A percentile compares a stretch with the other conserved stretches of the same genome.
Conservation (phyloP, 2,329 filamentous ascomycete species). For the Fusarium foetens region DNA sequence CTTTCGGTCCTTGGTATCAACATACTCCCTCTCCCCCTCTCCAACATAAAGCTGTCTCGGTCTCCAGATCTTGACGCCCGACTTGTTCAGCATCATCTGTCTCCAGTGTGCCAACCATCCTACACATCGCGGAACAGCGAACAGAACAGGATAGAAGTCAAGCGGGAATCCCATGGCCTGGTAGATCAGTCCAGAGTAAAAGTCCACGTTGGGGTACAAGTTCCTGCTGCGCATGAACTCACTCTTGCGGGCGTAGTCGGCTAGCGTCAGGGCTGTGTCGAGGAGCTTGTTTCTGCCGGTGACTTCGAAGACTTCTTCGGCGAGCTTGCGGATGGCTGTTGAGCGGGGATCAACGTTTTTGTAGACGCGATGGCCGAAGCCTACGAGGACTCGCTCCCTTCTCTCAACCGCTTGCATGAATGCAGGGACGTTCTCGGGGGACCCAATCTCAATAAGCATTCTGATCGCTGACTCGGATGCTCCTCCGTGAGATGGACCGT, state of each 20-base stretch:
- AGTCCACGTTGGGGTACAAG: slow-evolving; percentile 63
- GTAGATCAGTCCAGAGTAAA: slow-evolving; percentile 63
- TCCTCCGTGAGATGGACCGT: slow-evolving; percentile 69
- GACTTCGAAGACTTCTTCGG: slow-evolving; percentile 61
- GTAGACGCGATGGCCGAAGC: slow-evolving; percentile 66
- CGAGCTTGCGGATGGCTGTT: slow-evolving; percentile 59
- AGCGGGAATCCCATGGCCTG: slow-evolving; percentile 64
- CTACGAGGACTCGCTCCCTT: slow-evolving; percentile 63
- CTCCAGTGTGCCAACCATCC: slow-evolving; percentile 64
- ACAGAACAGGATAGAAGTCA: slow-evolving; percentile 63
- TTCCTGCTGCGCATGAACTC: slow-evolving; percentile 61
- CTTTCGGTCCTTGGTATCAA: slow-evolving; percentile 51
- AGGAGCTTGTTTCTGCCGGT: slow-evolving; percentile 63
- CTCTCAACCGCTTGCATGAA: slow-evolving; percentile 62
- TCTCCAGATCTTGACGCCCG: slow-evolving; percentile 62
- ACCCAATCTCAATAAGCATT: slow-evolving; percentile 63
- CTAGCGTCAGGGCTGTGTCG: slow-evolving; percentile 59
- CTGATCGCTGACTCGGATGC: slow-evolving; percentile 67
- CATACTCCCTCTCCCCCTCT: slow-evolving; percentile 56
- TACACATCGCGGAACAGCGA: slow-evolving; percentile 61
- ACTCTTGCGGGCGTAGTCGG: slow-evolving; percentile 57
- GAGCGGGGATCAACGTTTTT: slow-evolving; percentile 64
- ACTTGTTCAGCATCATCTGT: slow-evolving; percentile 58
- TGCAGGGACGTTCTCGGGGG: slow-evolving; percentile 59
- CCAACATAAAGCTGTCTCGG: slow-evolving; percentile 61